Evolutionary conservation across 2,329 filamentous ascomycete genomes (phyloP).

Genomic region (Colletotrichum lindemuthianum): DNA sequence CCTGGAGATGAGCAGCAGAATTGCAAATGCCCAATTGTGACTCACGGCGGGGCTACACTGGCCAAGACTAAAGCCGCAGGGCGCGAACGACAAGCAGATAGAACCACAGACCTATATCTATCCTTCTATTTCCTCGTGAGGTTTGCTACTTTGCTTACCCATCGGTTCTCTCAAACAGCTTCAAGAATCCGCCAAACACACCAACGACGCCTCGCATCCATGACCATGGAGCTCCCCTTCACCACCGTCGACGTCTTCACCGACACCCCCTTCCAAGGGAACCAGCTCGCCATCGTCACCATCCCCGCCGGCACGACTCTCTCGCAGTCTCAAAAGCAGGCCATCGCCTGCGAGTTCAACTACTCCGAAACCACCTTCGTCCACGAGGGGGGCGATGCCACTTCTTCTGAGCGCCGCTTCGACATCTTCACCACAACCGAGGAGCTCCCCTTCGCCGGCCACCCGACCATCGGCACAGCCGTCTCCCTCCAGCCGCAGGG

Average conservation of each 20-base stretch:
- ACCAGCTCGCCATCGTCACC: conserved; percentile 69
- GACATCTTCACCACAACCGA: conserved; percentile 67
- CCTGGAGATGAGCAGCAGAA: too few relatives aligned
- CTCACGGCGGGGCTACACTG: too few relatives aligned
- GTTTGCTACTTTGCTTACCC: not conserved
- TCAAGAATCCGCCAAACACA: not conserved
- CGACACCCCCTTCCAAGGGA: conserved; percentile 60
- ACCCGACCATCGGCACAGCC: conserved; percentile 69
- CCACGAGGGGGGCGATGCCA: conserved; percentile 54
- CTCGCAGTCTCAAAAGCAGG: conserved; percentile 64
- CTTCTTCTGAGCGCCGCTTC: conserved; percentile 53
- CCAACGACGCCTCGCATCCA: not conserved
- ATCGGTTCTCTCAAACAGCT: not conserved
- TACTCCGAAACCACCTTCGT: conserved; percentile 73
- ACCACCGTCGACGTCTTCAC: conserved; percentile 70
- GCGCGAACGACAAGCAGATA: conserved; percentile 4
- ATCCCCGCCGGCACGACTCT: conserved; percentile 57
- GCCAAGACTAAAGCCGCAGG: not conserved
- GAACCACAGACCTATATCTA: not conserved
- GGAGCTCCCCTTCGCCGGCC: conserved; percentile 71
- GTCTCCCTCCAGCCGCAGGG: conserved; percentile 55
- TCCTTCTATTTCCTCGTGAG: too few relatives aligned
- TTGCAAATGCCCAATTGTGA: too few relatives aligned
- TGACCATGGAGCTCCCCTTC: conserved; percentile 55
- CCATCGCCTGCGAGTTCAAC: conserved; percentile 71